Evolutionary conservation across 495 filamentous ascomycete genomes (phyloP), one percentile per base, ranked within the genome.

Genomic region (Penicillium daleae): DNA sequence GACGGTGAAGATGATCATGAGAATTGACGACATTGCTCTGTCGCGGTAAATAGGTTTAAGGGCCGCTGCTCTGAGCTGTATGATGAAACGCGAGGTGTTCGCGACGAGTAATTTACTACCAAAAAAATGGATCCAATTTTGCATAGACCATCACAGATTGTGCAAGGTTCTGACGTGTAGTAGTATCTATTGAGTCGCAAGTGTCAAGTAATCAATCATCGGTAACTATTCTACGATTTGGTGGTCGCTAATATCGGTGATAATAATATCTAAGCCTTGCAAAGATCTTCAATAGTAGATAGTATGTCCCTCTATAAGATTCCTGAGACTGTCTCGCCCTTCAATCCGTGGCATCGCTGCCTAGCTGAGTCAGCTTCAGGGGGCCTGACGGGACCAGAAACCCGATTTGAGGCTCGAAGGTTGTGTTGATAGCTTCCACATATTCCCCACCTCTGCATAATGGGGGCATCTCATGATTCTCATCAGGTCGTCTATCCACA

Each of bases 1-100:
- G 83, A 98, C 95, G 59, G 93, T 97, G 66, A 99, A 98, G 86
- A 96, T 98, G 92, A 90, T 97, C 78, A 85, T 97, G 78, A 88
- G 93, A 79, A 97, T 97, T 80, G 93, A 97, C 78, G 93, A 97
- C 77, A 94, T 96, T 77, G 91, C 90, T 54, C 76, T 90, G 69
- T 86, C 85, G 69, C 75, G 85, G 73, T 88, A 80, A 74, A 71
- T 56, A 49, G 42, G 48, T 65, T 67, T 52, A 40, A 49, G 56
- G 63, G 60, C 63, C 56, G 61, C 60, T 64, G 54, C 52, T 42
- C 51, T 57, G 68, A 62, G 63, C 59, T 73, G 70, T 73, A 73
- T 73, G 70, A 72, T 72, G 70, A 67, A 64, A 70, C 50, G 65
- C 68, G 68, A 68, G 55, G 50, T 57, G 44, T 52, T 71, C 64